phyloP scores from a whole-genome alignment of 176 grass and related monocot species.

The Elymus sibiricus region DNA sequence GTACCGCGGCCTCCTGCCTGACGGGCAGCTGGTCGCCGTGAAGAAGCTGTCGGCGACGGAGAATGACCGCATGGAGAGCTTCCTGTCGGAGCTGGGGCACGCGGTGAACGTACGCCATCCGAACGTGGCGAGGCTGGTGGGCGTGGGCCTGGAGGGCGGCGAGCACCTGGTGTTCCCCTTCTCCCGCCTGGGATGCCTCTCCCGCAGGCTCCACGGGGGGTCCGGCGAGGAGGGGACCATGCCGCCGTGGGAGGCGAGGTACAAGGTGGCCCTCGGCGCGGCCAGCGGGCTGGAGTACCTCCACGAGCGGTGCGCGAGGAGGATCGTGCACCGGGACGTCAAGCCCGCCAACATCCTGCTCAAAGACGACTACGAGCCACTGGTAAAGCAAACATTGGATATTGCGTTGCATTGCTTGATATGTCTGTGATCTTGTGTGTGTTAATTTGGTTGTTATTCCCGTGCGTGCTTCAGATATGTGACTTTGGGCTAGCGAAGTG shows the following conservation, averaged over 20 bases:
- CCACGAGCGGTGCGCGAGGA: conserved; percentile 57
- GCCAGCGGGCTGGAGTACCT: conserved; percentile 74
- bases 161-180: conserved; percentile 75
- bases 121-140: conserved; percentile 59
- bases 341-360: conserved; percentile 78
- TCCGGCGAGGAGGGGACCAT: conserved; percentile 12
- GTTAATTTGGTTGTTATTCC: neutral
- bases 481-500: conserved; percentile 87
- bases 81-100: conserved; percentile 73
- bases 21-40: conserved; percentile 63
- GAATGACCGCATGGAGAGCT: conserved; percentile 44
- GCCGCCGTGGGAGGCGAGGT: conserved; percentile 51
- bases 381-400: conserved; percentile 23
- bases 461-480: conserved; percentile 49
- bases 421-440: no score
- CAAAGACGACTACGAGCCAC: conserved; percentile 56
- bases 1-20: conserved; percentile 53
- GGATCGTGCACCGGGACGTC: conserved; percentile 87
- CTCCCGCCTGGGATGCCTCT: conserved; percentile 65
- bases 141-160: conserved; percentile 72
- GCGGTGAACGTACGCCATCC: conserved; percentile 68
- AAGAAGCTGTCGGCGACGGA: conserved; percentile 47
- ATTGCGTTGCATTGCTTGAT: no score
- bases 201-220: conserved; percentile 46
- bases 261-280: conserved; percentile 47